Conservation (phyloP, 2,329 filamentous ascomycete species). For the Talaromyces sp. region DNA sequence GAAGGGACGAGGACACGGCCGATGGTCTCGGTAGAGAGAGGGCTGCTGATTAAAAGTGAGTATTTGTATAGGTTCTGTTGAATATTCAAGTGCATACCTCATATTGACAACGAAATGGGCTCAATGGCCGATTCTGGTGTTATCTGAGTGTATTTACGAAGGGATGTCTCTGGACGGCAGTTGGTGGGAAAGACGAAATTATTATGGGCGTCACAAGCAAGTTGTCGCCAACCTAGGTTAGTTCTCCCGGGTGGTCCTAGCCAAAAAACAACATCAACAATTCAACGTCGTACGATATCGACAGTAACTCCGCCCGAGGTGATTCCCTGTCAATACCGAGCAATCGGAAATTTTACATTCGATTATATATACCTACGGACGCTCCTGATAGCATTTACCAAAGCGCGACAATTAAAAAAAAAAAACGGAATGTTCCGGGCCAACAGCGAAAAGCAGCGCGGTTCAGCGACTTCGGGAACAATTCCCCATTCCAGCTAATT, state of each 20-base stretch:
- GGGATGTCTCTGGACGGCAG: background rate
- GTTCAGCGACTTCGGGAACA: background rate
- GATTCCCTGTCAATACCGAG: background rate
- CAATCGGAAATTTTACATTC: background rate
- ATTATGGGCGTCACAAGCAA: background rate
- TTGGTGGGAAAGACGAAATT: background rate
- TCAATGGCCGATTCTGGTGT: constrained; percentile 1
- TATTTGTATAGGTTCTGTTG: background rate
- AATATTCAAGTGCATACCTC: constrained; percentile 13
- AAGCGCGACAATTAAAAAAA: too few species aligned
- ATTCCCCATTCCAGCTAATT: constrained; percentile 7
- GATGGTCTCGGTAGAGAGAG: constrained; percentile 54
- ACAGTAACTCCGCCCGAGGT: background rate
- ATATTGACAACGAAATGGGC: constrained; percentile 15
- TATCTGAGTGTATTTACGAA: background rate
- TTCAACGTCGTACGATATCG: background rate
- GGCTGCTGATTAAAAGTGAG: constrained; percentile 7
- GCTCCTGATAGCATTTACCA: background rate
- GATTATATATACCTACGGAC: background rate
- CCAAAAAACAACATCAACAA: background rate
- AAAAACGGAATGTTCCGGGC: background rate
- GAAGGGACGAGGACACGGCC: constrained; percentile 81
- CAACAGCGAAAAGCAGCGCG: background rate
- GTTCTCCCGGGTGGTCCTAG: background rate
- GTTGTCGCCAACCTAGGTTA: background rate